Conservation (phyloP, 768 basidiomycete species). For the Russula dissimulans region DNA sequence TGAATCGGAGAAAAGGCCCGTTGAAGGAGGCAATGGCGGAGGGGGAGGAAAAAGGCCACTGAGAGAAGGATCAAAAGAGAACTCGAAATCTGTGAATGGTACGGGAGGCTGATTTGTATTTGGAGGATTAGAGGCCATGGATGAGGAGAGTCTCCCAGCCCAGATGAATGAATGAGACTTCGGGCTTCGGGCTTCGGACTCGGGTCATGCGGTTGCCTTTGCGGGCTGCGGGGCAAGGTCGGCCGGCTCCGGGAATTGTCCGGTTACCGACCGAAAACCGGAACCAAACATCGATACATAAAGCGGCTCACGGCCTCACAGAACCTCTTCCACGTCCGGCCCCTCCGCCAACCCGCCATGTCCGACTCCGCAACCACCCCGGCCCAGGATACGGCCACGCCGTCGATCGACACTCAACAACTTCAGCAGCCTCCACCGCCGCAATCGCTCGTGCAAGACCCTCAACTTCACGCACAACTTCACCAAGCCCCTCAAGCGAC, state of each 20-base stretch:
- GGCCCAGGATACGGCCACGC: conserved; percentile 52
- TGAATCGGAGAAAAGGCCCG: conserved; percentile 68
- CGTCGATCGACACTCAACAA: conserved; percentile 52
- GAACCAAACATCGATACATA: conserved; percentile 19
- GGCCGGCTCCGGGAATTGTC: conserved; percentile 11
- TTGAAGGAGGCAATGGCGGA: conserved; percentile 56
- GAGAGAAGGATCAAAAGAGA: conserved; percentile 56
- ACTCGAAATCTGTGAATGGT: conserved; percentile 62
- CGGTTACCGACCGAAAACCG: conserved; percentile 16
- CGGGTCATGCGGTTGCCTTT: neutral
- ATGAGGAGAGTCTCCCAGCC: no score
- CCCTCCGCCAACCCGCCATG: conserved; percentile 59
- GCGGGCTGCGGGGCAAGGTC: neutral
- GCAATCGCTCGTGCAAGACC: conserved; percentile 15
- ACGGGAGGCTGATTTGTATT: conserved; percentile 38
- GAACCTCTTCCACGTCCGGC: conserved; percentile 16
- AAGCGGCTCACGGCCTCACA: conserved; percentile 16
- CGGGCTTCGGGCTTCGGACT: neutral
- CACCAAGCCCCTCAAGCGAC: conserved; percentile 22
- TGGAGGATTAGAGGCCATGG: conserved; percentile 2
- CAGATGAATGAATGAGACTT: neutral
- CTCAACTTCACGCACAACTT: conserved; percentile 29
- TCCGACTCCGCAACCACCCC: conserved; percentile 60
- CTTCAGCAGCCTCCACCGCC: conserved; percentile 27
- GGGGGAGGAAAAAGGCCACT: conserved; percentile 49